phyloP scores from a whole-genome alignment of 2,329 filamentous ascomycete genomes.

The Cadophora malorum region DNA sequence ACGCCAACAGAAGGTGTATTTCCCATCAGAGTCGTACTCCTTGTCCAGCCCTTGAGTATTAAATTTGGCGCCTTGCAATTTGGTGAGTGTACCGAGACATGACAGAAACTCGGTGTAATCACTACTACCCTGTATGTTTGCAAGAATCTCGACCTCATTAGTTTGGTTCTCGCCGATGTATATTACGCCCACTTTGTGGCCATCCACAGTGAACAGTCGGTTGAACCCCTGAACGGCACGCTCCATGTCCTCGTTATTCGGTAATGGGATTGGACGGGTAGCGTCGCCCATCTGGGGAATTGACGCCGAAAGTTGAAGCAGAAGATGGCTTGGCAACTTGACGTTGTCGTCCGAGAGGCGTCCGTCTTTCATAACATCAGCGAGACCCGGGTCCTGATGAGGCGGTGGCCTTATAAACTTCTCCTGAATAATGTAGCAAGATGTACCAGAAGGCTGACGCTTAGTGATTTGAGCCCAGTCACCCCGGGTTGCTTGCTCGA shows the following conservation, averaged over 20 bases:
- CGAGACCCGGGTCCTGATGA: conserved; percentile 58
- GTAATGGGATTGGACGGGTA: conserved; percentile 76
- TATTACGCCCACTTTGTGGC: conserved; percentile 93
- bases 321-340: conserved; percentile 75
- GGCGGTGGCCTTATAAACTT: conserved; percentile 63
- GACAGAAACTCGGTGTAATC: conserved; percentile 89
- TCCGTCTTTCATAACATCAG: conserved; percentile 57
- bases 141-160: conserved; percentile 81
- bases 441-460: conserved; percentile 72
- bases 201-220: conserved; percentile 86
- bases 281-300: conserved; percentile 62
- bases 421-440: conserved; percentile 59
- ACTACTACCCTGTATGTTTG: conserved; percentile 83
- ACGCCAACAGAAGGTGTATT: conserved; percentile 91
- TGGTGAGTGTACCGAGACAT: conserved; percentile 80
- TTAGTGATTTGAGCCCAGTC: conserved; percentile 76
- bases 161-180: conserved; percentile 91
- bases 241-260: conserved; percentile 57
- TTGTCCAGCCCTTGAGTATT: conserved; percentile 93
- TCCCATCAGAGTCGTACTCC: conserved; percentile 78
- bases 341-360: conserved; percentile 61
- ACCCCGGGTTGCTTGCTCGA: conserved; percentile 71
- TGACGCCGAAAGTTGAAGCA: conserved; percentile 72
- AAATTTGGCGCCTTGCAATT: conserved; percentile 81
- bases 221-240: conserved; percentile 85